Conservation (phyloP, 352 stramenopile species). For the Pythium brassicae region DNA sequence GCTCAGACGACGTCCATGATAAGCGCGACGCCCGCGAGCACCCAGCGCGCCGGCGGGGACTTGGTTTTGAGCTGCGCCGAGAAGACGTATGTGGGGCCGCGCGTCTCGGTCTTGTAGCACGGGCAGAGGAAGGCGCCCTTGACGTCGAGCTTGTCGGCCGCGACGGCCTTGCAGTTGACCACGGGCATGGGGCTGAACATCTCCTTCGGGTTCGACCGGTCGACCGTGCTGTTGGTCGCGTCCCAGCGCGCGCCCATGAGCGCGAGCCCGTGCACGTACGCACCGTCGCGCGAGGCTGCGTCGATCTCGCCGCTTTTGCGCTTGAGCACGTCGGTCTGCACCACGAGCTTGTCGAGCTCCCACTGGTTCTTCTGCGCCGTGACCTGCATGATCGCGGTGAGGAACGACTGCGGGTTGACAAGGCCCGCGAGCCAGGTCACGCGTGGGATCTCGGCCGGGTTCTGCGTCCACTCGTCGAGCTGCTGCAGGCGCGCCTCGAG, state of each 20-base stretch:
- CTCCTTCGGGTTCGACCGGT: conserved; percentile 95
- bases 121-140: conserved; percentile 95
- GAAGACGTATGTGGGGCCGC: conserved; percentile 97
- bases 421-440: conserved; percentile 95
- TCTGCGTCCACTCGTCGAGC: conserved; percentile 96
- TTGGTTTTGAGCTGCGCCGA: conserved; percentile 98
- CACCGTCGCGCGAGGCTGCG: conserved; percentile 87
- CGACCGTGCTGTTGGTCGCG: conserved; percentile 86
- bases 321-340: conserved; percentile 96
- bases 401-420: conserved; percentile 96
- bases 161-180: conserved; percentile 97
- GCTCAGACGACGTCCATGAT: conserved; percentile 93
- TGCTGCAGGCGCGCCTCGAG: conserved; percentile 90
- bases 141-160: conserved; percentile 92
- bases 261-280: conserved; percentile 93
- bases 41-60: conserved; percentile 90
- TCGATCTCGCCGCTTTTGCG: conserved; percentile 90
- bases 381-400: conserved; percentile 97
- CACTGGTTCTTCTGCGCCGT: conserved; percentile 97
- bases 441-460: conserved; percentile 94
- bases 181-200: conserved; percentile 98
- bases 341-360: conserved; percentile 97
- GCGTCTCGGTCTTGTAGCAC: conserved; percentile 96
- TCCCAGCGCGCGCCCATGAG: conserved; percentile 97
- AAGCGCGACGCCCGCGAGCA: conserved; percentile 93